phyloP scores from a whole-genome alignment of 192 early-diverging fungal genomes.

The Coemansia sp. region DNA sequence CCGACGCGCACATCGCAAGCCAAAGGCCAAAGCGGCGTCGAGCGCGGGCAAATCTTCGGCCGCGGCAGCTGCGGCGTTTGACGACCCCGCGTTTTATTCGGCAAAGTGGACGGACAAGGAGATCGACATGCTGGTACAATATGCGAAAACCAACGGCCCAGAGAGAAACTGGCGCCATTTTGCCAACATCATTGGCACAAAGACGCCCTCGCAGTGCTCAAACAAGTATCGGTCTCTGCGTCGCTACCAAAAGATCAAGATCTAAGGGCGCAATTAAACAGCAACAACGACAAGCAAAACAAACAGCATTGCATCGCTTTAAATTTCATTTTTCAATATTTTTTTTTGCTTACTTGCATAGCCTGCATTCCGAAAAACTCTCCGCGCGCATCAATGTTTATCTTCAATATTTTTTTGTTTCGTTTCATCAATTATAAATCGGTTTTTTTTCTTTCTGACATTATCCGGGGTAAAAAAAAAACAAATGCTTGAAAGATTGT shows the following conservation, averaged over 20 bases:
- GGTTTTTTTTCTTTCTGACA: neutral
- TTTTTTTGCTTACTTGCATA: neutral
- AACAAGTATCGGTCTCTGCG: constrained; percentile 46
- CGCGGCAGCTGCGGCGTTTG: neutral
- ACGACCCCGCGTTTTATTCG: constrained; percentile 10
- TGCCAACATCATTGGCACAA: constrained; percentile 29
- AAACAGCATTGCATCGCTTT: neutral
- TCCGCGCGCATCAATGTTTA: neutral
- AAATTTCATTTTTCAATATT: neutral
- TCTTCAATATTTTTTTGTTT: neutral
- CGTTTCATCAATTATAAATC: neutral
- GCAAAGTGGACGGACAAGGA: constrained; percentile 31
- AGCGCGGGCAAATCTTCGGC: too few relatives aligned
- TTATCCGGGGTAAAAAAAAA: too few relatives aligned
- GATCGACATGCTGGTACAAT: constrained; percentile 19
- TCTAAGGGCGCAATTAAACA: neutral
- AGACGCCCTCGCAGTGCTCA: constrained; percentile 32
- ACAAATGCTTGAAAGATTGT: too few relatives aligned
- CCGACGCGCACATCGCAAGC: constrained; percentile 3
- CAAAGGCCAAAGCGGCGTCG: neutral
- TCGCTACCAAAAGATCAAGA: constrained; percentile 5
- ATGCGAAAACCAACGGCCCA: constrained; percentile 12
- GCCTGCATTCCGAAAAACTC: neutral
- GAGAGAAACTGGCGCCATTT: constrained; percentile 33
- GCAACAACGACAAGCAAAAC: neutral